Base-by-base conservation (phyloP, 768 basidiomycete genomes). In the Suillus ampliporus region DNA sequence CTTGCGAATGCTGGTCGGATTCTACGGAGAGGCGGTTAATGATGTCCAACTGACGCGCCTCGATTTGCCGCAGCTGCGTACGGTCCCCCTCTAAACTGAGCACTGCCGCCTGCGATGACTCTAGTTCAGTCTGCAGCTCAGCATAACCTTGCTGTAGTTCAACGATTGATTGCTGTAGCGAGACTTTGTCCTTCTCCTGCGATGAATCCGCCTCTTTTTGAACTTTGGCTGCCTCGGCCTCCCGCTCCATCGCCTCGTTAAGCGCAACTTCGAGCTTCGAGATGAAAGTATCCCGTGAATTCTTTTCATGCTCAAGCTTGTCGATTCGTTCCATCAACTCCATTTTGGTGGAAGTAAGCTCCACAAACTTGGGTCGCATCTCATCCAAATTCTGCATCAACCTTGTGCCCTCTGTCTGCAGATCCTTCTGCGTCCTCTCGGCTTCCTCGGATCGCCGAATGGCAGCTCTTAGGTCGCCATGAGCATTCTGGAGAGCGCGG, bases 331-430 rank as follows among this genome's bases (percentile, higher is more conserved):
- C 90, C 48, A 82, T 80, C 10, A 92, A 81, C 63, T 90, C 85
- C 15, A 91, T 76, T 72, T 89, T 92, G 64, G 80, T 83, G 41
- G 87, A 84, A 3, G 90, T 92, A 59, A 96, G 80, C 71, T 92
- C 88, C 23, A 94, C 88, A 65, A 94, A 87, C 78, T 94, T 94
- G 44, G 91, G 86, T 35, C 90, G 85, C 86, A 94, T 89, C 75
- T 94, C 92, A 65, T 94, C 89, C 63, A 95, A 77, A n/a, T 90
- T 88, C 34, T 82, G 85, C 87, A 94, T 85, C 38, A 95, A 82
- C 58, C 80, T 83, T n/a, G 84, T 86, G 44, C 93, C 92, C 74
- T 95, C 94, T 0, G 80, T 77, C 69, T 94, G 93, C 4, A 95
- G 80, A 63, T 85, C 87, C 69, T 85, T 85, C 68, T 92, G 89